Base-by-base conservation (phyloP, 805 yeast genomes). In the Metschnikowia hibisci region DNA sequence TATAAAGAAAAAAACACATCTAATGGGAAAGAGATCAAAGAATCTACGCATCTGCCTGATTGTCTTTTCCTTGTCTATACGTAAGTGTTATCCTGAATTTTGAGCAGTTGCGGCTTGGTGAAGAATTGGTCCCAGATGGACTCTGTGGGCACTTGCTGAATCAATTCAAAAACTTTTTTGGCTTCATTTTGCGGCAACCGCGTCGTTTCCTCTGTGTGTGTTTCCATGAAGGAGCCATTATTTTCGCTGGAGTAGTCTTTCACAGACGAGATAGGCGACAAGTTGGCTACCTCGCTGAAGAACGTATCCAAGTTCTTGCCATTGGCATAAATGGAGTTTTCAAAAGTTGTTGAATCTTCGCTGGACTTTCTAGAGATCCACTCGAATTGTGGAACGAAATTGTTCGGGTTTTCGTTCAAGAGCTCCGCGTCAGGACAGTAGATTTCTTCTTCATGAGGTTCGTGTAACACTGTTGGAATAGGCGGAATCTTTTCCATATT, bases 61-160 rank as follows among this genome's bases (percentile, higher is more conserved):
- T 3, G 29, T 30, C 11, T 3, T 15, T 14, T 8, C 8, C 26
- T 25, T 25, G 12, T 18, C 22, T 15, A 15, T 18, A 4, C 34
- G 11, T 9, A 3, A 8, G 37, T 16, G 9, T 34, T 28, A n/a
- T 26, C 30, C 32, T 29, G 37, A 18, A 8, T n/a, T 13, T 28
- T 34, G 28, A 14, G 13, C 35, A 38, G 18, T 27, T 41, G 32
- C 43, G 38, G 33, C 36, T 29, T 44, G 5, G 75, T 63, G 55
- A 81, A 79, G 51, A 78, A 77, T 51, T 80, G 84, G 41, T 80
- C 87, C 85, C 87, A 82, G 27, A 82, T 80, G 20, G 80, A 69
- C 43, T 82, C 87, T 2, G 78, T 73, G 4, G 84, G 81, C 36
- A 81, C 76, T 56, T 77, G 83, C 53, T 73, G 76, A 47, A 83